phyloP scores from a whole-genome alignment of 2,329 filamentous ascomycete genomes.

The Sporothrix brasiliensis region DNA sequence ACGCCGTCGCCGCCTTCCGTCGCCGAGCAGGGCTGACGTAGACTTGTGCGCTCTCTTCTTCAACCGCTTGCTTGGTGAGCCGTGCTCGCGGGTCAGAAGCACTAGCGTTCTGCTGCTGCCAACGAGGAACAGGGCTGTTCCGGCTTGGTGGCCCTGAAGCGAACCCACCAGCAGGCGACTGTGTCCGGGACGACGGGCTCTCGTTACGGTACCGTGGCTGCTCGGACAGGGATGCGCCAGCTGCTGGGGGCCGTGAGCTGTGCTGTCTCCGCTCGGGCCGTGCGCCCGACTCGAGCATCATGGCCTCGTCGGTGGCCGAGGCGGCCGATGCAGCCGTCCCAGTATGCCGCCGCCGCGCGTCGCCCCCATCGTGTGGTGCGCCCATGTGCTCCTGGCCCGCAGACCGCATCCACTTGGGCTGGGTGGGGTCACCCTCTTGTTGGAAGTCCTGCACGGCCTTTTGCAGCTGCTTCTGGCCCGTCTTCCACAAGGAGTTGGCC shows the following conservation, averaged over 20 bases:
- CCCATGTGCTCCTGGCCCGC: slow-evolving; percentile 53
- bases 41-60: slow-evolving; percentile 78
- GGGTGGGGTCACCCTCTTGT: slow-evolving; percentile 63
- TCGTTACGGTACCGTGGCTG: slow-evolving; percentile 42
- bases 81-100: slow-evolving; percentile 58
- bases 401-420: slow-evolving; percentile 96
- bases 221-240: slow-evolving; percentile 39
- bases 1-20: slow-evolving; percentile 61
- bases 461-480: slow-evolving; percentile 87
- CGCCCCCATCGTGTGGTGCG: slow-evolving; percentile 29
- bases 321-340: neutral
- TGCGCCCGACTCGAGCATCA: slow-evolving; percentile 73
- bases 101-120: slow-evolving; percentile 59
- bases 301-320: slow-evolving; percentile 67
- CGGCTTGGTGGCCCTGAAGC: slow-evolving; percentile 45
- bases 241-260: neutral
- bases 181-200: slow-evolving; percentile 48
- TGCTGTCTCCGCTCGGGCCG: slow-evolving; percentile 51
- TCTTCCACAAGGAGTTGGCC: slow-evolving; percentile 93
- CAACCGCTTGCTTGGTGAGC: slow-evolving; percentile 71
- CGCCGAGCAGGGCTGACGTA: slow-evolving; percentile 86
- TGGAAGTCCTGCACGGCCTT: slow-evolving; percentile 88
- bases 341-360: slow-evolving; percentile 8
- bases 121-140: slow-evolving; percentile 56
- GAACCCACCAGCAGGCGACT: slow-evolving; percentile 48